Percentiles rank a stretch among this genome's conserved stretches.
Conservation (phyloP, 2,329 filamentous ascomycete species). For the Xylaria sp. region DNA sequence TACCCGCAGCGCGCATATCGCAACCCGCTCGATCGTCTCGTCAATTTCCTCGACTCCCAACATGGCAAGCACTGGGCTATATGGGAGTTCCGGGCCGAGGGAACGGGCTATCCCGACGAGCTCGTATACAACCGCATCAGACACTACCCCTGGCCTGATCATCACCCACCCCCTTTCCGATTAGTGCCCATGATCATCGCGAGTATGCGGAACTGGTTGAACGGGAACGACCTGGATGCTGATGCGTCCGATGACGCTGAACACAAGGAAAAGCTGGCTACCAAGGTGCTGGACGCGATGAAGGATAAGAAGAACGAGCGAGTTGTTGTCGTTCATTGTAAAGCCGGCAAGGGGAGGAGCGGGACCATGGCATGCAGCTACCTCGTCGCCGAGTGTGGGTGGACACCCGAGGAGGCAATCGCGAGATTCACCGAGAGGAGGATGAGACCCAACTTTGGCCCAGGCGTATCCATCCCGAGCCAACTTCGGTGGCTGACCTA, state of each 20-base stretch:
- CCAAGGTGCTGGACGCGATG: conserved; percentile 39
- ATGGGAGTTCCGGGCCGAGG: conserved; percentile 97
- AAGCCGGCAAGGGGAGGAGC: conserved; percentile 92
- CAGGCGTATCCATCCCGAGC: conserved; percentile 90
- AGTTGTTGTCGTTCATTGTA: conserved; percentile 93
- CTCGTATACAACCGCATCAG: conserved; percentile 84
- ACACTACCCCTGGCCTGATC: conserved; percentile 96
- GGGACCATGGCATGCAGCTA: conserved; percentile 89
- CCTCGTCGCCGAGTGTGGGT: conserved; percentile 82
- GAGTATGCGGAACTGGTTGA: conserved; percentile 89
- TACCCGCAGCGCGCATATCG: conserved; percentile 93
- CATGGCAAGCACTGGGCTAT: conserved; percentile 89
- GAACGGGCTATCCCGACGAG: conserved; percentile 91
- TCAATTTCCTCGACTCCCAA: conserved; percentile 84
- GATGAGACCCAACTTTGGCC: conserved; percentile 88
- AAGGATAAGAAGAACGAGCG: conserved; percentile 52
- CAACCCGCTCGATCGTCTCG: conserved; percentile 86
- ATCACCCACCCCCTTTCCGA: conserved; percentile 92
- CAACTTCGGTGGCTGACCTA: conserved; percentile 89
- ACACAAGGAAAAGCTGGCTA: conserved; percentile 33
- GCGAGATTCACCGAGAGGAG: conserved; percentile 74
- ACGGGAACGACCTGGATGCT: conserved; percentile 53
- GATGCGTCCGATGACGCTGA: conserved; percentile 29
- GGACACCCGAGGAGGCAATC: conserved; percentile 59
- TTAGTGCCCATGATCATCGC: conserved; percentile 88